Percentiles rank a stretch among this genome's conserved stretches.
These are phyloP conservation scores for Phalaenopsis hybrid DNA, from an alignment of 116 monocot species.

Conservation along the genomic window DNA sequence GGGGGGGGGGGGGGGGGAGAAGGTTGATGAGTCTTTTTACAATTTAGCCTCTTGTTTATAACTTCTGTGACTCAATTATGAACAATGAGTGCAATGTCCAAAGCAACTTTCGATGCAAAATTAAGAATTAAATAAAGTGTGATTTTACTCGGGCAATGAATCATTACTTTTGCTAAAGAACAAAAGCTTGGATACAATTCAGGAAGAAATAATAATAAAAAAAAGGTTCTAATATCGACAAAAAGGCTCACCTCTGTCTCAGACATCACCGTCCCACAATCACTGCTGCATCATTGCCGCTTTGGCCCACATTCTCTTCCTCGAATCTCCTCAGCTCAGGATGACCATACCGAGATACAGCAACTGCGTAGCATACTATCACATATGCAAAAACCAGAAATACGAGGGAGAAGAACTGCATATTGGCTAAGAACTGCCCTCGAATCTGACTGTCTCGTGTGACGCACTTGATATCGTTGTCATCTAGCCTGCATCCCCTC, in stretches of 20 bases:
- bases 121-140: too few relatives aligned
- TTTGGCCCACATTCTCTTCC: constrained; percentile 4
- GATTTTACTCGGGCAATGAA: too few relatives aligned
- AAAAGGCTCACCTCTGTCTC: not conserved
- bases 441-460: constrained; percentile 37
- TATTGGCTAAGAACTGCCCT: constrained; percentile 69
- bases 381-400: constrained; percentile 37
- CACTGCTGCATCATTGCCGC: constrained; percentile 5
- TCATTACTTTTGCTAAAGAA: too few relatives aligned
- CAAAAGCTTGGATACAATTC: too few relatives aligned
- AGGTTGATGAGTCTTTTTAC: too few relatives aligned
- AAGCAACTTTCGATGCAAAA: too few relatives aligned
- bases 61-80: too few relatives aligned
- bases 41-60: too few relatives aligned
- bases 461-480: constrained; percentile 38
- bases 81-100: too few relatives aligned
- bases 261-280: not conserved
- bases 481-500: constrained; percentile 51
- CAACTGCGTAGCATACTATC: constrained; percentile 37
- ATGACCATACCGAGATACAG: constrained; percentile 37
- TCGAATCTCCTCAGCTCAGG: constrained; percentile 28
- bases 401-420: constrained; percentile 68
- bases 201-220: not conserved
- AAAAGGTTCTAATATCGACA: not conserved
- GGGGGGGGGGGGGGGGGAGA: too few relatives aligned